Conservation (phyloP, 768 basidiomycete species). For the Botryobasidium botryosum region DNA sequence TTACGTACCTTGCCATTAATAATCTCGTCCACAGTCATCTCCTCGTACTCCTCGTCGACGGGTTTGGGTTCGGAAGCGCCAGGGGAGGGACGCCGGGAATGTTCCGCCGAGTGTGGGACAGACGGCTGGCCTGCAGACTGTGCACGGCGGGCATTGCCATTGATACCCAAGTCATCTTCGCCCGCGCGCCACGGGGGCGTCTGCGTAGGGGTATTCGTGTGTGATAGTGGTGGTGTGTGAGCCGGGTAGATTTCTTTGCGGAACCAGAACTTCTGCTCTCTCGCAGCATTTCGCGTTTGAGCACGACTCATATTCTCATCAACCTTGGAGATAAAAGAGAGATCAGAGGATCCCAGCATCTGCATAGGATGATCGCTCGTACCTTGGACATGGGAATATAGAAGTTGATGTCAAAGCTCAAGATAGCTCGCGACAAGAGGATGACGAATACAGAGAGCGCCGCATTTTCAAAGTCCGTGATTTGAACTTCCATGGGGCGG, state of each 20-base stretch:
- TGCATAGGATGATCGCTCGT: constrained; percentile 10
- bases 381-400: constrained; percentile 97
- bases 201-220: constrained; percentile 4
- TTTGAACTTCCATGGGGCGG: constrained; percentile 95
- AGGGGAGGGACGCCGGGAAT: constrained; percentile 43
- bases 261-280: constrained; percentile 71
- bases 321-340: constrained; percentile 36
- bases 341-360: constrained; percentile 2
- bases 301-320: constrained; percentile 93
- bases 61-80: constrained; percentile 28
- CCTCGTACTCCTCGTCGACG: constrained; percentile 73
- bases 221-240: constrained; percentile 15
- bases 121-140: too few relatives aligned
- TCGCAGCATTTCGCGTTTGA: constrained; percentile 65
- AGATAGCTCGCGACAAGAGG: constrained; percentile 81
- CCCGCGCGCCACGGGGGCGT: constrained; percentile 1
- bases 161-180: neutral
- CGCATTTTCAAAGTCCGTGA: constrained; percentile 98
- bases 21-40: constrained; percentile 84
- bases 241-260: constrained; percentile 65
- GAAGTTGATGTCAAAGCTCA: constrained; percentile 81
- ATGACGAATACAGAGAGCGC: constrained; percentile 93
- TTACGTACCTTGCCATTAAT: constrained; percentile 75
- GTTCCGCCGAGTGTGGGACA: constrained; percentile 30
- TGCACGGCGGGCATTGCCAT: neutral